A percentile compares a stretch with the other conserved stretches of the same genome.
These are phyloP conservation scores for Chrysophaeum taylorii DNA, from an alignment of 352 stramenopile genomes.

Conservation along the genomic window DNA sequence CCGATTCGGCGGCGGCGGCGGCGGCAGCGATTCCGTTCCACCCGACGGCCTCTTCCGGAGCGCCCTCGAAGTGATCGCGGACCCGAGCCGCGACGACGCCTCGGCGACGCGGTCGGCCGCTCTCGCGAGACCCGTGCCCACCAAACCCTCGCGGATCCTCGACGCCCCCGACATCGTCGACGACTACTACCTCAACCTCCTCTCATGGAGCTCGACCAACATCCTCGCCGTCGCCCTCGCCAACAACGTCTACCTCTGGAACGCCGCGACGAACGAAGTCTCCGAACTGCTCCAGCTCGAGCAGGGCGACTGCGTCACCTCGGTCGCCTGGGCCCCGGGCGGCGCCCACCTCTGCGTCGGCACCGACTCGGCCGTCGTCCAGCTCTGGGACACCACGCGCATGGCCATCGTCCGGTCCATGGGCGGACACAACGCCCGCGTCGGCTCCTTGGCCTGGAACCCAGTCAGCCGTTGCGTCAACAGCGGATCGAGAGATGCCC, in stretches of 20 bases:
- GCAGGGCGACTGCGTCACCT: constrained; percentile 78
- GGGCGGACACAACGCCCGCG: constrained; percentile 59
- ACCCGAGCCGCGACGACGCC: constrained; percentile 37
- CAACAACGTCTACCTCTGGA: constrained; percentile 83
- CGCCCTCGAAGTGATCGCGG: background rate
- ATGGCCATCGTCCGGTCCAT: constrained; percentile 68
- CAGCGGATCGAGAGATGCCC: constrained; percentile 71
- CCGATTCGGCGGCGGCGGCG: constrained; percentile 51
- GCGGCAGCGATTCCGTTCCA: constrained; percentile 69
- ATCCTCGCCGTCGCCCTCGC: constrained; percentile 75
- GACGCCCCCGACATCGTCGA: constrained; percentile 83
- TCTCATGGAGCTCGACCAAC: constrained; percentile 79
- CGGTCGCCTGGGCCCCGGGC: constrained; percentile 72
- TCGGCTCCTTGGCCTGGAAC: constrained; percentile 83
- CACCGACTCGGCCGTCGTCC: constrained; percentile 64
- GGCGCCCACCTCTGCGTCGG: constrained; percentile 67
- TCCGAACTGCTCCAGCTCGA: constrained; percentile 74
- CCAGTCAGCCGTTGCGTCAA: constrained; percentile 51
- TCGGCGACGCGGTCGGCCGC: background rate
- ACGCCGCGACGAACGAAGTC: constrained; percentile 73
- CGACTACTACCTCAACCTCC: constrained; percentile 88
- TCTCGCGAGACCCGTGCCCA: constrained; percentile 74
- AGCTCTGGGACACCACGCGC: constrained; percentile 79
- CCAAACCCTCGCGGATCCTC: constrained; percentile 75
- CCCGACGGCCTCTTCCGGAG: constrained; percentile 71